Evolutionary conservation across 371 early-diverging fungal species (phyloP), one percentile per base, ranked within the genome.

Genomic region (Circinella minor): DNA sequence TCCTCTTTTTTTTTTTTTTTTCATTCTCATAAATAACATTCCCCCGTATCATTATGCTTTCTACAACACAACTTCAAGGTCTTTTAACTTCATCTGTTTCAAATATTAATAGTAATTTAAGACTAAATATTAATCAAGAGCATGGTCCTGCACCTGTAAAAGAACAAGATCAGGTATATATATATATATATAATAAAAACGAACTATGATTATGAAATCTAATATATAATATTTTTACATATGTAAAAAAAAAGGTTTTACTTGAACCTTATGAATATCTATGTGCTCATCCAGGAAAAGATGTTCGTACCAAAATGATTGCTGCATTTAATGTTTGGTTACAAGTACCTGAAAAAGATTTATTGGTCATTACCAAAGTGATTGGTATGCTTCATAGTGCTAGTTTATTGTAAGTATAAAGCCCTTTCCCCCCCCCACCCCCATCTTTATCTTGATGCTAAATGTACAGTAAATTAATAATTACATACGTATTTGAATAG

Each of bases 321-420:
- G 86, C 88, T 10, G 97, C 98, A 1, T 97, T 99, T 77, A 89
- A 96, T 74, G 63, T 78, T 51, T 98, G 97, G 96, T 84, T 98
- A 6, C 74, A 91, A 5, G 92, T 97, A 0, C 93, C 94, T 13
- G 68, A 80, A 11, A 82, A 80, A 5, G 80, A 91, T 43, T 80
- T 97, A 38, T 73, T 76, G 2, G 74, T 87, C 36, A 96, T 99
- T 38, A 86, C 89, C 48, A 88, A 90, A 59, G 90, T 95, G 13
- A 90, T 98, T 18, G 95, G 93, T 66, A 97, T 96, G 96, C 90
- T 99, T 36, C 99, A 99, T 72, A 95, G 90, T 47, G 93, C 97
- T 27, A 94, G 95, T 79, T 76, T 99, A 51, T 80, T 99, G 95
- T 93, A 89, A 66, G 87, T n/a, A n/a, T n/a, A n/a, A n/a, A n/a